These are phyloP conservation scores for Amanita jacksonii DNA, from an alignment of 768 basidiomycete genomes.

Conservation along the genomic window DNA sequence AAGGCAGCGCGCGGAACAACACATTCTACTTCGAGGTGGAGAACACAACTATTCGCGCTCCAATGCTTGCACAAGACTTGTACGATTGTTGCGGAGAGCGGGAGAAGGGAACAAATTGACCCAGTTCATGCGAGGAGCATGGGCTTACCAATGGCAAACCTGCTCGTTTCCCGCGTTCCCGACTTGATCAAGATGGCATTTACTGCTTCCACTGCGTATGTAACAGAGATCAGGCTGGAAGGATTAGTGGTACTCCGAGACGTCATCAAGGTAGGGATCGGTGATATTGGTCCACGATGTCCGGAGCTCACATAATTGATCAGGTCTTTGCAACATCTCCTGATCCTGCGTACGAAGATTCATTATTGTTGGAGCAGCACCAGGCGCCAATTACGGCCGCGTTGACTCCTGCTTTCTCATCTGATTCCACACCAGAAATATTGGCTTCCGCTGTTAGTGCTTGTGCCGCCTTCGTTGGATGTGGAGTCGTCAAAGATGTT, in stretches of 20 bases:
- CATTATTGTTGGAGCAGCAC: conserved; percentile 88
- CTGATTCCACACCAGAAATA: conserved; percentile 94
- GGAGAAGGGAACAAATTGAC: conserved; percentile 78
- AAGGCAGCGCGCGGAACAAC: conserved; percentile 14
- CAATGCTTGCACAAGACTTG: conserved; percentile 90
- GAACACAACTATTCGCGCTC: conserved; percentile 92
- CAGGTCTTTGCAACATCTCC: conserved; percentile 82
- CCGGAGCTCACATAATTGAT: conserved; percentile 8
- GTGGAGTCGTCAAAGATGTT: conserved; percentile 88
- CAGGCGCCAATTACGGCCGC: conserved; percentile 98
- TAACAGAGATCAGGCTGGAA: conserved; percentile 89
- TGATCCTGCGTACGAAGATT: conserved; percentile 89
- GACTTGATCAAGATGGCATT: conserved; percentile 98
- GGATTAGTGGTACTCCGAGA: conserved; percentile 85
- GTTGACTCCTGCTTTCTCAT: conserved; percentile 90
- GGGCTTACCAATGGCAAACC: conserved; percentile 42
- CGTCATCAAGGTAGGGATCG: conserved; percentile 68
- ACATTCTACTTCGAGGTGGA: conserved; percentile 74
- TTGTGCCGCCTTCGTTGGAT: conserved; percentile 92
- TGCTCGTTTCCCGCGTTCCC: conserved; percentile 78
- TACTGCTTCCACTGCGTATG: conserved; percentile 92
- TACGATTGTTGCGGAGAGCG: conserved; percentile 58
- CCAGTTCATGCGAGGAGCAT: conserved; percentile 55
- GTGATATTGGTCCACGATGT: neutral
- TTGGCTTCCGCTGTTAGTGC: conserved; percentile 86